Evolutionary conservation across 2,329 filamentous ascomycete species (phyloP).

Genomic region (Septoria petroselini): DNA sequence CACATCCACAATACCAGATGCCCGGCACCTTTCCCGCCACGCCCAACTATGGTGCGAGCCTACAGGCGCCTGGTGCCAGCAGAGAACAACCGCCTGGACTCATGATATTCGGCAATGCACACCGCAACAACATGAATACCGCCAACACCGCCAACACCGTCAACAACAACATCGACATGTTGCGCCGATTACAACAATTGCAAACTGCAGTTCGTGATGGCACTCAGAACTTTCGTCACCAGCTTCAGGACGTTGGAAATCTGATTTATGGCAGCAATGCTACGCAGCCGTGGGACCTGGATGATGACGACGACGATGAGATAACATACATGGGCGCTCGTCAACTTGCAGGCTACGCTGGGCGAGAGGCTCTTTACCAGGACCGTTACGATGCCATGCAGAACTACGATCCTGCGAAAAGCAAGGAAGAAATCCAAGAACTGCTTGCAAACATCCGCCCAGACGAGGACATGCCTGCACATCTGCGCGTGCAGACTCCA

Average conservation of each 20-base stretch:
- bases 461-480: constrained; percentile 54
- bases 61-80: neutral
- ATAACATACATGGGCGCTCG: constrained; percentile 22
- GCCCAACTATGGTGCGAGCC: neutral
- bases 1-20: constrained; percentile 21
- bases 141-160: neutral
- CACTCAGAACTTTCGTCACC: neutral
- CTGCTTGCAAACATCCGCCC: constrained; percentile 70
- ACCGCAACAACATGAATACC: no score
- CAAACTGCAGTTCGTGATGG: neutral
- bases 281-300: constrained; percentile 17
- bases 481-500: constrained; percentile 66
- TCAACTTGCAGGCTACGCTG: constrained; percentile 27
- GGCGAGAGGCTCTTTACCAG: constrained; percentile 29
- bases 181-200: neutral
- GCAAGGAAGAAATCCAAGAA: constrained; percentile 65
- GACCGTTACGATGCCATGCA: constrained; percentile 29
- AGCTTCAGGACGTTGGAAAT: constrained; percentile 10
- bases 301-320: constrained; percentile 21
- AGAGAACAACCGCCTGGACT: no score
- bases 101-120: no score
- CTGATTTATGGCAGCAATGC: constrained; percentile 23
- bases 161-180: neutral
- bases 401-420: constrained; percentile 49
- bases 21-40: constrained; percentile 27